A percentile compares a stretch with the other conserved stretches of the same genome.
Conservation (phyloP, 2,329 filamentous ascomycete genomes). For the Pyrenophora graminea region DNA sequence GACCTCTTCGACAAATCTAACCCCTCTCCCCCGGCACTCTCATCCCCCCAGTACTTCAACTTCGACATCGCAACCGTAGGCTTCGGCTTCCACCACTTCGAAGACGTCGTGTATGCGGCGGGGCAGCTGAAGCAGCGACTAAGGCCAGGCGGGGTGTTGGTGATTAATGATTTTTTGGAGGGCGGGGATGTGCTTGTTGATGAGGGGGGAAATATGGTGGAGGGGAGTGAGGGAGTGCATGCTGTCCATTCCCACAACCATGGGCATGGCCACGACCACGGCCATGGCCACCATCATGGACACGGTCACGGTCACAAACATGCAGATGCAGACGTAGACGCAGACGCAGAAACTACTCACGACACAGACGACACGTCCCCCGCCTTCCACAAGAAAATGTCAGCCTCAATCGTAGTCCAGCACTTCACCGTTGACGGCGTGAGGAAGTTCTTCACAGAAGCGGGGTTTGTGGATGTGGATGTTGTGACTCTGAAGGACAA, state of each 20-base stretch:
- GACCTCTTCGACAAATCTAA: constrained; percentile 43
- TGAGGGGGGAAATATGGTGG: constrained; percentile 30
- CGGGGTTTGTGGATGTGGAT: constrained; percentile 62
- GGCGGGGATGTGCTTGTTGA: constrained; percentile 49
- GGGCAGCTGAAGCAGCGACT: constrained; percentile 64
- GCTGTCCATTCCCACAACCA: constrained; percentile 28
- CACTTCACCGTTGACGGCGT: constrained; percentile 68
- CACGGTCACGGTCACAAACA: constrained; percentile 15
- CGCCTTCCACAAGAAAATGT: constrained; percentile 38
- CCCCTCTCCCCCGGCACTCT: constrained; percentile 27
- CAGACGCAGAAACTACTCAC: constrained; percentile 7
- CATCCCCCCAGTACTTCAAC: constrained; percentile 37
- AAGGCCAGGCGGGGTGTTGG: constrained; percentile 66
- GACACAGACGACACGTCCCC: constrained; percentile 8
- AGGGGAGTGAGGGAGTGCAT: constrained; percentile 33
- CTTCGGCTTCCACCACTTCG: constrained; percentile 55
- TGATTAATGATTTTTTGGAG: constrained; percentile 70
- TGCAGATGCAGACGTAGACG: constrained; percentile 1
- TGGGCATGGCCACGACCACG: constrained; percentile 23
- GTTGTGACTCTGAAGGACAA: constrained; percentile 60
- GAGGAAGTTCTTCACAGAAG: constrained; percentile 64
- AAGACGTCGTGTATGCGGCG: constrained; percentile 65
- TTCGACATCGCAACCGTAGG: constrained; percentile 52
- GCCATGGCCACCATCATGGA: constrained; percentile 9
- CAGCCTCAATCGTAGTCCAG: constrained; percentile 64